Evolutionary conservation across 1,284 basidiomycete genomes (phyloP).

Genomic region (Fomitopsis schrenkii): DNA sequence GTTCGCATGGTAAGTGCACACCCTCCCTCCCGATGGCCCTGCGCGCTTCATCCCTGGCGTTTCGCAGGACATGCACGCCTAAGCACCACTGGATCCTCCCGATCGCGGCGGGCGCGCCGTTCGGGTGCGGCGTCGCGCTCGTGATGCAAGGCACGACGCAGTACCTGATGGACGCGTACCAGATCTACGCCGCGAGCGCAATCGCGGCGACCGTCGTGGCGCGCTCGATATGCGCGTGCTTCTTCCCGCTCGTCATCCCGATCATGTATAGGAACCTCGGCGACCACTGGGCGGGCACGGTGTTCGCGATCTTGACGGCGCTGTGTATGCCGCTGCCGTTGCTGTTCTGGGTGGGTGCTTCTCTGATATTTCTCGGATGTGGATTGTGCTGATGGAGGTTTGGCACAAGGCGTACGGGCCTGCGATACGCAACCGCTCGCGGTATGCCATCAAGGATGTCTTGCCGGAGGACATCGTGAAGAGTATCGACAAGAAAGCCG

Average conservation of each 20-base stretch:
- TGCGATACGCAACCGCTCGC: slow-evolving; percentile 53
- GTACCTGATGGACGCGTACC: slow-evolving; percentile 67
- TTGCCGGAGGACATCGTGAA: neutral
- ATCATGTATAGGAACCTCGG: slow-evolving; percentile 56
- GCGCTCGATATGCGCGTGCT: slow-evolving; percentile 58
- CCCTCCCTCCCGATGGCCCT: neutral
- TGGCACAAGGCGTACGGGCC: slow-evolving; percentile 50
- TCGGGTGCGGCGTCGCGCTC: slow-evolving; percentile 58
- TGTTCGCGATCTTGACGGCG: slow-evolving; percentile 56
- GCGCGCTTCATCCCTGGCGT: neutral
- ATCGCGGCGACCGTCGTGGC: slow-evolving; percentile 69
- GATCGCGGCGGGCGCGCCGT: slow-evolving; percentile 58
- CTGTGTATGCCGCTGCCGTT: slow-evolving; percentile 52
- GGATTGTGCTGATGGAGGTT: neutral
- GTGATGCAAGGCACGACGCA: slow-evolving; percentile 56
- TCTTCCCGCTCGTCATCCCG: slow-evolving; percentile 60
- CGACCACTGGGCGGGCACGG: slow-evolving; percentile 61
- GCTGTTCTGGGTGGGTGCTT: slow-evolving; percentile 40
- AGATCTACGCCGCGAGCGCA: slow-evolving; percentile 61
- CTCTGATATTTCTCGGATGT: neutral
- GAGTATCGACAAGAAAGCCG: neutral
- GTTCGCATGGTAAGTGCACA: slow-evolving; percentile 41
- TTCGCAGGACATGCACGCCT: slow-evolving; percentile 49
- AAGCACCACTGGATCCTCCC: slow-evolving; percentile 59
- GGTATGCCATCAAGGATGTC: slow-evolving; percentile 29